Percentiles rank a stretch among this genome's conserved stretches.
Conservation (phyloP, 371 early-diverging fungal genomes). For the Mortierella sp. region DNA sequence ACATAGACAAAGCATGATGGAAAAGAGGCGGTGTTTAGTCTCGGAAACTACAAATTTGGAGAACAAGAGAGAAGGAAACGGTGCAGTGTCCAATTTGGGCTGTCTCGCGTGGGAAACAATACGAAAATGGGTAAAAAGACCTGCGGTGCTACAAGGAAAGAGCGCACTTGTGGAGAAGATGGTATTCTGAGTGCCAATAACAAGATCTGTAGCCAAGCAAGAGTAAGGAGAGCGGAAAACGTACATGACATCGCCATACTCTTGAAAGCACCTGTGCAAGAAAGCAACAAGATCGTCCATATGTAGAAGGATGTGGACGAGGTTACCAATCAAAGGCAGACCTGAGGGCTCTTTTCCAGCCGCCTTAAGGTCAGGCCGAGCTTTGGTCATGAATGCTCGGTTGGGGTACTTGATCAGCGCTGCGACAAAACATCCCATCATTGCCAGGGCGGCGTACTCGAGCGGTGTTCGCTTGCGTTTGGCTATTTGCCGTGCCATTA, state of each 20-base stretch:
- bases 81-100: no score
- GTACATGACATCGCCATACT: conserved; percentile 19
- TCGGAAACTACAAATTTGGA: neutral
- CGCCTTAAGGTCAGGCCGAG: conserved; percentile 6
- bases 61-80: neutral
- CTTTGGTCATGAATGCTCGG: conserved; percentile 8
- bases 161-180: no score
- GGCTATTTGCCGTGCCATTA: neutral
- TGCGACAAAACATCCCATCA: neutral
- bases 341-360: neutral
- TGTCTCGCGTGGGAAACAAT: no score
- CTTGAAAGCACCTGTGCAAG: neutral
- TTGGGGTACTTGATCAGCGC: conserved; percentile 25
- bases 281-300: neutral
- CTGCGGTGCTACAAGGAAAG: no score
- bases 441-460: conserved; percentile 7
- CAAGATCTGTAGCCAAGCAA: neutral
- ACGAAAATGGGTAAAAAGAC: no score
- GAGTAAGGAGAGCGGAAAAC: neutral
- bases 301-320: neutral
- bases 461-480: conserved; percentile 16
- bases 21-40: neutral
- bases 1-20: no score
- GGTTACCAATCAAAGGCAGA: conserved; percentile 11
- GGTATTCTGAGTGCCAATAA: neutral